These are phyloP conservation scores for Salix dunnii DNA, from an alignment of 345 rosid species.

Conservation along the genomic window DNA sequence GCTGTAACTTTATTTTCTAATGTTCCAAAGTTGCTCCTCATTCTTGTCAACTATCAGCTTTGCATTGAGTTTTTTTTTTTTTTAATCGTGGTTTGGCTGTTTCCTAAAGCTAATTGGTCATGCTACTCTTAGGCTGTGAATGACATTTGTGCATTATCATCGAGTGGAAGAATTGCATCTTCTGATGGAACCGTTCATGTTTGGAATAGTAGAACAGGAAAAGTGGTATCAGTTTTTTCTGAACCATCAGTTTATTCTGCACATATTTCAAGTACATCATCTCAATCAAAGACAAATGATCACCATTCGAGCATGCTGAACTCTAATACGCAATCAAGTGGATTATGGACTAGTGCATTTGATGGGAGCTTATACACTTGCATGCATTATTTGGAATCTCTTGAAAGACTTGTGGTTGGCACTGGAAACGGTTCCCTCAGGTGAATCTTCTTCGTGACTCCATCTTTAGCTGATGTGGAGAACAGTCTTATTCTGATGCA, in stretches of 20 bases:
- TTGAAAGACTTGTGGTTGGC: slow-evolving; percentile 65
- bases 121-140: slow-evolving; percentile 67
- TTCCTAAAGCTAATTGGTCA: slow-evolving; percentile 26
- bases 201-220: slow-evolving; percentile 82
- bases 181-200: slow-evolving; percentile 95
- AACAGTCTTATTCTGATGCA: slow-evolving; percentile 10
- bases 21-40: neutral
- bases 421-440: slow-evolving; percentile 89
- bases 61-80: neutral
- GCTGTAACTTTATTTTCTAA: neutral
- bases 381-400: slow-evolving; percentile 64
- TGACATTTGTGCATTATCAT: slow-evolving; percentile 64
- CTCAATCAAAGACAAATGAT: slow-evolving; percentile 40
- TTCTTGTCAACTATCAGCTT: neutral
- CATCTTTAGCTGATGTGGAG: slow-evolving; percentile 10
- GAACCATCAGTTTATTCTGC: slow-evolving; percentile 58
- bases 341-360: slow-evolving; percentile 56
- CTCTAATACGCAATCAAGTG: slow-evolving; percentile 62
- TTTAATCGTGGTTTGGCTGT: slow-evolving; percentile 9
- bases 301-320: slow-evolving; percentile 52
- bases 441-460: slow-evolving; percentile 29
- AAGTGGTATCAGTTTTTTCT: slow-evolving; percentile 59
- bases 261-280: slow-evolving; percentile 40
- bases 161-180: slow-evolving; percentile 82
- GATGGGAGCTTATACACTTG: slow-evolving; percentile 89